Percentiles rank a stretch among this genome's conserved stretches.
Conservation (phyloP, 345 rosid species). For the Acer campestre region DNA sequence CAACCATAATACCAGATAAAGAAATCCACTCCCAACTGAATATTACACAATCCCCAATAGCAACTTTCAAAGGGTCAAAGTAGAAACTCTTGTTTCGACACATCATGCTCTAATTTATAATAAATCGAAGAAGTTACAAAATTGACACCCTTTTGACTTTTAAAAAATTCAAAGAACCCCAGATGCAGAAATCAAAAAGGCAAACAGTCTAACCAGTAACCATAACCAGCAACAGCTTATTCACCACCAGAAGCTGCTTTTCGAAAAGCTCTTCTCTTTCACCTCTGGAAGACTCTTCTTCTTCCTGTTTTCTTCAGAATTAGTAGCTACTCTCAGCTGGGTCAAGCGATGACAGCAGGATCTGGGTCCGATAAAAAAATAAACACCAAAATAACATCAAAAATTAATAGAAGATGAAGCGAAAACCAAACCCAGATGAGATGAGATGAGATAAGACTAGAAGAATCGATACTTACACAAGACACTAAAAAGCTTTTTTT, state of each 20-base stretch:
- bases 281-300: background rate
- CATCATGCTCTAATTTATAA: background rate
- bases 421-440: slow-evolving; percentile 16
- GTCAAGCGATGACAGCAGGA: slow-evolving; percentile 24
- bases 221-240: slow-evolving; percentile 1
- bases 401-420: background rate
- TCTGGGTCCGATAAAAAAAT: slow-evolving; percentile 32
- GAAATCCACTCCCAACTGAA: slow-evolving; percentile 11
- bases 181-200: slow-evolving; percentile 27
- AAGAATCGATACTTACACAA: slow-evolving; percentile 26
- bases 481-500: slow-evolving; percentile 3
- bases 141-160: slow-evolving; percentile 26
- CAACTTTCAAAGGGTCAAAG: slow-evolving; percentile 12
- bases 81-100: slow-evolving; percentile 5
- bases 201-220: background rate
- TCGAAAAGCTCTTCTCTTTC: background rate
- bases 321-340: slow-evolving; percentile 23
- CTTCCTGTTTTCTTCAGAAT: slow-evolving; percentile 7
- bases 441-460: background rate
- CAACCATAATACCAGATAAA: slow-evolving; percentile 21
- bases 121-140: slow-evolving; percentile 10
- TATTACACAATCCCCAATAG: slow-evolving; percentile 23
- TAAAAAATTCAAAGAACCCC: slow-evolving; percentile 24
- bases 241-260: slow-evolving; percentile 23
- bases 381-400: slow-evolving; percentile 24